These are phyloP conservation scores for Chalciporus sphaerocephalus DNA, from an alignment of 768 basidiomycete genomes.

Conservation along the genomic window DNA sequence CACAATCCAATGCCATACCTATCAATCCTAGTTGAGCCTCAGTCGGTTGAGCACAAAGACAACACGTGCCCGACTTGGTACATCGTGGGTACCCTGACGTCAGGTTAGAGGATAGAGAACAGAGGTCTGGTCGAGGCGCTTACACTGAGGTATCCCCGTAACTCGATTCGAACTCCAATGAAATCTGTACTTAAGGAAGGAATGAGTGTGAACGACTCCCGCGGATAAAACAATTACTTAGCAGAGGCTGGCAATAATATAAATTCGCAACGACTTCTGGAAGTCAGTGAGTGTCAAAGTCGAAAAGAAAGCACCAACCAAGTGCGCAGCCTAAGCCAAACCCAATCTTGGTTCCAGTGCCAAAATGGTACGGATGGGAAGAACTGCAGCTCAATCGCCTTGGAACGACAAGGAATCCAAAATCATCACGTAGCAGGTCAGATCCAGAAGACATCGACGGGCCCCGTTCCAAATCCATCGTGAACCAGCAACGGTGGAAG, in stretches of 20 bases:
- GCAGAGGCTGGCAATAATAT: conserved; percentile 77
- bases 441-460: conserved; percentile 1
- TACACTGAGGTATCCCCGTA: conserved; percentile 32
- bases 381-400: conserved; percentile 14
- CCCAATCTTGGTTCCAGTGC: conserved; percentile 11
- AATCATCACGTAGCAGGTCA: conserved; percentile 6
- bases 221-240: conserved; percentile 44
- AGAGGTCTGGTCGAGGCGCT: background rate
- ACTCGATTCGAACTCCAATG: conserved; percentile 33
- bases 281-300: conserved; percentile 2
- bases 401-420: conserved; percentile 10
- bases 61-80: conserved; percentile 56
- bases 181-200: conserved; percentile 25
- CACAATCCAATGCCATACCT: conserved; percentile 32
- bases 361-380: conserved; percentile 9
- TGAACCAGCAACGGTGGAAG: conserved; percentile 3
- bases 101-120: conserved; percentile 4
- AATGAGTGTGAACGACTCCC: background rate
- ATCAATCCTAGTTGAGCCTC: background rate
- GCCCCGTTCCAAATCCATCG: conserved; percentile 17
- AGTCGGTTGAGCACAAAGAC: no score
- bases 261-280: conserved; percentile 52
- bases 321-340: conserved; percentile 17
- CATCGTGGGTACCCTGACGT: conserved; percentile 52
- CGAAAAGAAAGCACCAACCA: conserved; percentile 9